These are phyloP conservation scores for Antitrichia curtipendula DNA, from an alignment of 225 moss, liverwort and hornwort species.

Conservation along the genomic window DNA sequence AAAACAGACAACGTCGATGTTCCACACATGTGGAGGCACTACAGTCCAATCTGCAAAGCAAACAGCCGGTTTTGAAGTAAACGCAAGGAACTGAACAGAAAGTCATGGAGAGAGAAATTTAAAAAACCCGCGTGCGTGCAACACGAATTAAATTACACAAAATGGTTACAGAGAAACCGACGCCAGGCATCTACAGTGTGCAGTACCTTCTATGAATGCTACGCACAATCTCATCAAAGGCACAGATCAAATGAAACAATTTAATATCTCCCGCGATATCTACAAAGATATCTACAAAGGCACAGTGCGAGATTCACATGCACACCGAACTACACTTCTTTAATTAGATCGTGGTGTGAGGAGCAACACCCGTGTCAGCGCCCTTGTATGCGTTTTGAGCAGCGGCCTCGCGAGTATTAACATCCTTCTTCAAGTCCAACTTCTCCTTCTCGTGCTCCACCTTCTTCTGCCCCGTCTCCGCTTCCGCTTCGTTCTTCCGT, in stretches of 20 bases:
- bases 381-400: background rate
- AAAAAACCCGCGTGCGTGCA: background rate
- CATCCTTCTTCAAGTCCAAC: background rate
- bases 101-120: rapidly evolving
- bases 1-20: no score
- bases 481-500: background rate
- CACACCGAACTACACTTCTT: background rate
- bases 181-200: background rate
- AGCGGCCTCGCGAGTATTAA: background rate
- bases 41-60: background rate
- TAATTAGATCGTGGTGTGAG: background rate
- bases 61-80: no score
- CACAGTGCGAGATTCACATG: background rate
- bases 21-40: background rate
- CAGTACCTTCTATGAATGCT: background rate
- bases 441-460: background rate
- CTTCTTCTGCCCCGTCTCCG: background rate
- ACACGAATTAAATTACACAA: background rate
- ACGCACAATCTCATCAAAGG: background rate
- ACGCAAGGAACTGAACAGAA: no score
- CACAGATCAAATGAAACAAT: background rate
- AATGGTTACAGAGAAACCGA: background rate
- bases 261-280: background rate
- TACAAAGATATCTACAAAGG: background rate
- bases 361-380: background rate